These are phyloP conservation scores for Periconia sp. DNA, from an alignment of 2,329 filamentous ascomycete species.

Conservation along the genomic window DNA sequence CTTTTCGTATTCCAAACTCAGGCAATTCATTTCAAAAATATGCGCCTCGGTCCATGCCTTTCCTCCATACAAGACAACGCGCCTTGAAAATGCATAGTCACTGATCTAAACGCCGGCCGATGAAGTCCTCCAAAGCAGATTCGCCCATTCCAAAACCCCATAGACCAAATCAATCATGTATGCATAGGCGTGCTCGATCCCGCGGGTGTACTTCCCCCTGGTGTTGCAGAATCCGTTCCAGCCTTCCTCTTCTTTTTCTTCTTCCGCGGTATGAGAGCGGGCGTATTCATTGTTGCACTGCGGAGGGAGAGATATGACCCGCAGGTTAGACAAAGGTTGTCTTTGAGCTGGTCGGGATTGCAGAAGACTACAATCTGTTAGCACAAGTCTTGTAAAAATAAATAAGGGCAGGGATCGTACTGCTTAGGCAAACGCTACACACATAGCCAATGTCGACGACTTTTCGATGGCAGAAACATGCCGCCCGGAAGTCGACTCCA, in stretches of 20 bases:
- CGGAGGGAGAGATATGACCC: slow-evolving; percentile 46
- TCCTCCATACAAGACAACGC: too few species aligned
- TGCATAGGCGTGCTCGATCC: slow-evolving; percentile 43
- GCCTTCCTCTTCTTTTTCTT: slow-evolving; percentile 44
- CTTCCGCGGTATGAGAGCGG: slow-evolving; percentile 46
- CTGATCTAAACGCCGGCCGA: too few species aligned
- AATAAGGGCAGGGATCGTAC: slow-evolving; percentile 46
- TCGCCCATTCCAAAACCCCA: too few species aligned
- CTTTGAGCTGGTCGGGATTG: slow-evolving; percentile 35
- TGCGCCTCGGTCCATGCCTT: too few species aligned
- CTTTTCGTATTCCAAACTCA: too few species aligned
- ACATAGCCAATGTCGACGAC: slow-evolving; percentile 94
- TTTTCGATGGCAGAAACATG: slow-evolving; percentile 92
- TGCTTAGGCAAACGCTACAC: slow-evolving; percentile 94
- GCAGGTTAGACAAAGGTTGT: slow-evolving; percentile 46
- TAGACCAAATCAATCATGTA: too few species aligned
- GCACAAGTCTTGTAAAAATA: not conserved
- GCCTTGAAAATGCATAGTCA: too few species aligned
- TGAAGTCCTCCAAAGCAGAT: too few species aligned
- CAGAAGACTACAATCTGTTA: slow-evolving; percentile 42
- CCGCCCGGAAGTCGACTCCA: slow-evolving; percentile 94
- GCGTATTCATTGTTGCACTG: slow-evolving; percentile 37
- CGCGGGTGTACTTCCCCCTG: slow-evolving; percentile 38
- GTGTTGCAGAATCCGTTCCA: slow-evolving; percentile 40
- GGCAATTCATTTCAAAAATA: too few species aligned